Conservation (phyloP, 2,329 filamentous ascomycete species). For the Helotiales sp. region DNA sequence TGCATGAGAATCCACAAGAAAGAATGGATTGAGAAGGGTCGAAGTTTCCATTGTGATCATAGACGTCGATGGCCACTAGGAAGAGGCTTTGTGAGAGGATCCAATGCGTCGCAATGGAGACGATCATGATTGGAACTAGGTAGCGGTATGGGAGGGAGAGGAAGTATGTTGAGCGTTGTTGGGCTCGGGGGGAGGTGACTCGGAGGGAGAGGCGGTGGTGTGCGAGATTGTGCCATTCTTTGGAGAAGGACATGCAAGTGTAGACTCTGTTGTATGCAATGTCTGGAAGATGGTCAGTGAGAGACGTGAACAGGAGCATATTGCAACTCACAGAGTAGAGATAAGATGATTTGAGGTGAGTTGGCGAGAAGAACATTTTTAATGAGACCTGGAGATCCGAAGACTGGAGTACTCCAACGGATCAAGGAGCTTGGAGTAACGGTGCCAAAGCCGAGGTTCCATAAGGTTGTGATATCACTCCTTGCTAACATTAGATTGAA, state of each 20-base stretch:
- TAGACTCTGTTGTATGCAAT: conserved; percentile 36
- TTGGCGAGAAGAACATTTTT: conserved; percentile 34
- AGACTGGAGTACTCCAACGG: conserved; percentile 16
- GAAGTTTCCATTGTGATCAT: conserved; percentile 15
- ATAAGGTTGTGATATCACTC: conserved; percentile 20
- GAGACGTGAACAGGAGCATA: background rate
- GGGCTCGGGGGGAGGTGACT: conserved; percentile 33
- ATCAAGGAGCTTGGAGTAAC: conserved; percentile 18
- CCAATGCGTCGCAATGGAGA: conserved; percentile 40
- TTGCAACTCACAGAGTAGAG: conserved; percentile 27
- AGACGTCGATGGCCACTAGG: conserved; percentile 34
- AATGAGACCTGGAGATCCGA: conserved; percentile 19
- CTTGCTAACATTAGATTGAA: background rate
- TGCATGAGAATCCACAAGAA: conserved; percentile 27
- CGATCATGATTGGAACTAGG: conserved; percentile 16
- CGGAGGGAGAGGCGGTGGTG: conserved; percentile 37
- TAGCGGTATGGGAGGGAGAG: conserved; percentile 41
- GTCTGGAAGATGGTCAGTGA: conserved; percentile 8
- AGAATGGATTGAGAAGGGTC: conserved; percentile 17
- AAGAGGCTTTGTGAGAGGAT: conserved; percentile 41
- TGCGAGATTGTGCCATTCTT: conserved; percentile 25
- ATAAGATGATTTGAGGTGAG: conserved; percentile 35
- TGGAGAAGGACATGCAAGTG: conserved; percentile 22
- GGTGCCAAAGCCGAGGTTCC: conserved; percentile 18
- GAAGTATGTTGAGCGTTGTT: conserved; percentile 37